A percentile compares a stretch with the other conserved stretches of the same genome.
phyloP scores from a whole-genome alignment of 2,329 filamentous ascomycete genomes.

The Diaporthe velutina region DNA sequence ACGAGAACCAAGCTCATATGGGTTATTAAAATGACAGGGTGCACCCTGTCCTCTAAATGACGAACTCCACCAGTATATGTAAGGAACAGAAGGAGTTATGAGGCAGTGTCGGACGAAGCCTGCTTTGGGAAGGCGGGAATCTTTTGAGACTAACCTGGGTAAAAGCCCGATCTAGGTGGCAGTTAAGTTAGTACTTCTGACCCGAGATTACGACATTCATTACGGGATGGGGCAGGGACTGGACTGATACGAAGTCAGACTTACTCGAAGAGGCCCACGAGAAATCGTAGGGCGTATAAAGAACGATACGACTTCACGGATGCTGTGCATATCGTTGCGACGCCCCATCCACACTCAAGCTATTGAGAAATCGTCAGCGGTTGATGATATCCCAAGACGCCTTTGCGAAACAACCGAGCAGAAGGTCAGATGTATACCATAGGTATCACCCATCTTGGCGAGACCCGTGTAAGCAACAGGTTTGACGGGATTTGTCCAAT shows the following conservation, averaged over 20 bases:
- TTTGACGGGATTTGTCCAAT: slow-evolving; percentile 46
- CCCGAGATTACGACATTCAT: too few relatives aligned
- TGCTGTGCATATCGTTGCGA: slow-evolving; percentile 42
- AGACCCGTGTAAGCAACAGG: slow-evolving; percentile 43
- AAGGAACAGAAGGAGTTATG: too few relatives aligned
- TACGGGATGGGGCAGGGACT: too few relatives aligned
- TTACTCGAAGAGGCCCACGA: slow-evolving; percentile 48
- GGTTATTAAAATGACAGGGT: too few relatives aligned
- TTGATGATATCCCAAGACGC: background rate
- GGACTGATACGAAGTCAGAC: slow-evolving; percentile 35
- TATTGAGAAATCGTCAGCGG: slow-evolving; percentile 38
- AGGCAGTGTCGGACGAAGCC: too few relatives aligned
- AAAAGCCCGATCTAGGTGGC: slow-evolving; percentile 30
- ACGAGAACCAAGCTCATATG: background rate
- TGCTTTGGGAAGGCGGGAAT: background rate
- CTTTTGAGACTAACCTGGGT: slow-evolving; percentile 37
- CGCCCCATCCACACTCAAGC: slow-evolving; percentile 49
- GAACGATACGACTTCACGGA: slow-evolving; percentile 44
- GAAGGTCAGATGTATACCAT: background rate
- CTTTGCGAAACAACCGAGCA: background rate
- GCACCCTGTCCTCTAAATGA: too few relatives aligned
- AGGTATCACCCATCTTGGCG: slow-evolving; percentile 47
- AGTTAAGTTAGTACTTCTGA: background rate
- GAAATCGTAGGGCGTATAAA: slow-evolving; percentile 38
- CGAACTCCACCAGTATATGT: too few relatives aligned